Percentiles rank a stretch among this genome's conserved stretches.
These are phyloP conservation scores for Meyerozyma guilliermondii DNA, from an alignment of 1,139 yeast genomes.

Conservation along the genomic window DNA sequence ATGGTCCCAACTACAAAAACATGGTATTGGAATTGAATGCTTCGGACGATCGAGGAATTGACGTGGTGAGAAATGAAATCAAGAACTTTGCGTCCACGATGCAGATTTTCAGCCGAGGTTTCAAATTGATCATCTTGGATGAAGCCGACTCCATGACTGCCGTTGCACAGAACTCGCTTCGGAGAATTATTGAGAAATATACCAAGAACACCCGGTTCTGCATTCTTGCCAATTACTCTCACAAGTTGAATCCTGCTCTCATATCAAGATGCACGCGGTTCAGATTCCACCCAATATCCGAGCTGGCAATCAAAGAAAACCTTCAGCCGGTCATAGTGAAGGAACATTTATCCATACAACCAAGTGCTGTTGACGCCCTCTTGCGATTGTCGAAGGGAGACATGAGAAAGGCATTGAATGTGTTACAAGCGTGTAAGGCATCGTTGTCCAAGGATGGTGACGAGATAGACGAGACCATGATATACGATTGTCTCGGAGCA, in stretches of 20 bases:
- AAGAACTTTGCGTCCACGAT: constrained; percentile 84
- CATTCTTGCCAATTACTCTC: constrained; percentile 92
- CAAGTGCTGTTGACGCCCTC: constrained; percentile 62
- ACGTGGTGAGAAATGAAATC: constrained; percentile 79
- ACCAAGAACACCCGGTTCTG: constrained; percentile 95
- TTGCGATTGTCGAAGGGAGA: constrained; percentile 79
- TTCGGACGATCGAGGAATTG: constrained; percentile 82
- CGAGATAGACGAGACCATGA: constrained; percentile 61
- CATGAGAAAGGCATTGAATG: constrained; percentile 93
- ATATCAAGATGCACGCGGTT: constrained; percentile 93
- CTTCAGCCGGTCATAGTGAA: constrained; percentile 61
- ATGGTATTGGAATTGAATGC: constrained; percentile 92
- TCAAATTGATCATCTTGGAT: constrained; percentile 86
- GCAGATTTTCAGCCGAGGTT: constrained; percentile 79
- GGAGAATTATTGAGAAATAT: constrained; percentile 89
- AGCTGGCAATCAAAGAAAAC: constrained; percentile 62
- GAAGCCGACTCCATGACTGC: constrained; percentile 99
- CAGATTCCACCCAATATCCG: constrained; percentile 78
- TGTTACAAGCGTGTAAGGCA: constrained; percentile 89
- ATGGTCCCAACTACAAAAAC: constrained; percentile 75
- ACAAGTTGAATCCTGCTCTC: constrained; percentile 91
- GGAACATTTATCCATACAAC: constrained; percentile 56
- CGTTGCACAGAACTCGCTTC: constrained; percentile 91
- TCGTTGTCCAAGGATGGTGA: constrained; percentile 46
- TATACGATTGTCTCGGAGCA: constrained; percentile 93